A percentile compares a stretch with the other conserved stretches of the same genome.
Evolutionary conservation across 176 grass and related monocot genomes (phyloP).

Genomic region (Lolium rigidum): DNA sequence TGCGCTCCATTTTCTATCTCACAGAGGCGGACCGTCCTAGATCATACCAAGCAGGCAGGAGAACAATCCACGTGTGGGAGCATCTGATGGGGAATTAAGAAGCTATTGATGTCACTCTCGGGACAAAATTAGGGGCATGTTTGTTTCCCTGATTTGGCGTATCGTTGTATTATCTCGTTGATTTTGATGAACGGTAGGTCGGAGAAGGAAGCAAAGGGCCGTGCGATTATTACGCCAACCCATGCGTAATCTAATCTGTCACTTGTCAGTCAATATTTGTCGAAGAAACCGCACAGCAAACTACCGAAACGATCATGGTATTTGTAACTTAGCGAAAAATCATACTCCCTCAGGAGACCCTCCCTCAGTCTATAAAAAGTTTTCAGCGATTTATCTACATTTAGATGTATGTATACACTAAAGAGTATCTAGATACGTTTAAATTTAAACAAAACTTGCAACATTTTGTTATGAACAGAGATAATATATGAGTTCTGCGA

Average conservation of each 20-base stretch:
- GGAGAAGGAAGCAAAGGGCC: background rate
- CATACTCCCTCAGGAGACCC: too few relatives aligned
- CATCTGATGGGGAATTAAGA: slow-evolving; percentile 29
- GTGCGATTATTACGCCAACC: too few relatives aligned
- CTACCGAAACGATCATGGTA: background rate
- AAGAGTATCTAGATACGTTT: too few relatives aligned
- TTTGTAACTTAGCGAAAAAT: background rate
- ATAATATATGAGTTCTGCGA: background rate
- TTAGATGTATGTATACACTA: too few relatives aligned
- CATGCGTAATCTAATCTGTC: slow-evolving; percentile 33
- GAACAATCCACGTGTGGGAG: slow-evolving; percentile 41
- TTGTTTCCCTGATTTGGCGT: slow-evolving; percentile 41
- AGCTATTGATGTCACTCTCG: slow-evolving; percentile 11
- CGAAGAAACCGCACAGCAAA: slow-evolving; percentile 29
- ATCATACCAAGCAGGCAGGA: slow-evolving; percentile 25
- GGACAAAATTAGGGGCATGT: slow-evolving; percentile 7
- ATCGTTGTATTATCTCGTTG: slow-evolving; percentile 36
- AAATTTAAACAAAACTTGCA: too few relatives aligned
- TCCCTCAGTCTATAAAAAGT: too few relatives aligned
- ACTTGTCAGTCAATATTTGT: slow-evolving; percentile 31
- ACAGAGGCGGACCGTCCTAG: slow-evolving; percentile 32
- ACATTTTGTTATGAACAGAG: too few relatives aligned
- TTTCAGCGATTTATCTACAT: too few relatives aligned
- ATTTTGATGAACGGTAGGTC: slow-evolving; percentile 20
- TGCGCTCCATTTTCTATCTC: slow-evolving; percentile 10